Evolutionary conservation across 805 yeast species (phyloP).

Genomic region (Ogataea paradorogensis): DNA sequence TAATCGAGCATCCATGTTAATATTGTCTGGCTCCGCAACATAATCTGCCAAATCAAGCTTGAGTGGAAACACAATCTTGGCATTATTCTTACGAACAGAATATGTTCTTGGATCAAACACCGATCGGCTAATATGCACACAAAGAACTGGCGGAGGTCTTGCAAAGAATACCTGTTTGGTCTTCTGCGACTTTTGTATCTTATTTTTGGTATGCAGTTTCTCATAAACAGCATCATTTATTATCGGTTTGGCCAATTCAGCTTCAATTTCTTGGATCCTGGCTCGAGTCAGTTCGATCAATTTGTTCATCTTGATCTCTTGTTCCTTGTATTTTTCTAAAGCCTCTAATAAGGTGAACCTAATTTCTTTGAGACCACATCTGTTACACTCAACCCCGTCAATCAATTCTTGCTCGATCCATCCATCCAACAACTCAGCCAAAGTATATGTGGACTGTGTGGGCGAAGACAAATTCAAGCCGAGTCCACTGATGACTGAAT

Average conservation of each 20-base stretch:
- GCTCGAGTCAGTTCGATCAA: conserved; percentile 35
- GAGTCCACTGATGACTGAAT: conserved; percentile 72
- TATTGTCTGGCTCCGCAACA: conserved; percentile 65
- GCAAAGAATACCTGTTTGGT: conserved; percentile 79
- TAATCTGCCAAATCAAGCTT: conserved; percentile 64
- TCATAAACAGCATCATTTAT: conserved; percentile 80
- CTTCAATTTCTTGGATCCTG: conserved; percentile 48
- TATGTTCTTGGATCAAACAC: conserved; percentile 88
- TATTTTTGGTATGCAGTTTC: conserved; percentile 67
- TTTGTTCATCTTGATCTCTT: conserved; percentile 18
- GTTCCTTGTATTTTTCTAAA: conserved; percentile 25
- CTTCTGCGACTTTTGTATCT: conserved; percentile 72
- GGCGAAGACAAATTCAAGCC: conserved; percentile 63
- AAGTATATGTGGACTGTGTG: conserved; percentile 39
- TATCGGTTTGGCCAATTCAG: conserved; percentile 59
- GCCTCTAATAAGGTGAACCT: conserved; percentile 45
- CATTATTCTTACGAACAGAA: conserved; percentile 77
- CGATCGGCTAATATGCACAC: conserved; percentile 88
- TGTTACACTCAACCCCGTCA: conserved; percentile 90
- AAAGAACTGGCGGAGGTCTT: conserved; percentile 77
- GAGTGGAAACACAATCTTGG: conserved; percentile 75
- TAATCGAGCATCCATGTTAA: conserved; percentile 75
- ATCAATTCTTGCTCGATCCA: conserved; percentile 83
- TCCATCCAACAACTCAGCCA: conserved; percentile 54
- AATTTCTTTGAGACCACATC: conserved; percentile 77